A percentile compares a stretch with the other conserved stretches of the same genome.
Evolutionary conservation across 331 rosid genomes (phyloP).

Genomic region (Pyrus hybrid): DNA sequence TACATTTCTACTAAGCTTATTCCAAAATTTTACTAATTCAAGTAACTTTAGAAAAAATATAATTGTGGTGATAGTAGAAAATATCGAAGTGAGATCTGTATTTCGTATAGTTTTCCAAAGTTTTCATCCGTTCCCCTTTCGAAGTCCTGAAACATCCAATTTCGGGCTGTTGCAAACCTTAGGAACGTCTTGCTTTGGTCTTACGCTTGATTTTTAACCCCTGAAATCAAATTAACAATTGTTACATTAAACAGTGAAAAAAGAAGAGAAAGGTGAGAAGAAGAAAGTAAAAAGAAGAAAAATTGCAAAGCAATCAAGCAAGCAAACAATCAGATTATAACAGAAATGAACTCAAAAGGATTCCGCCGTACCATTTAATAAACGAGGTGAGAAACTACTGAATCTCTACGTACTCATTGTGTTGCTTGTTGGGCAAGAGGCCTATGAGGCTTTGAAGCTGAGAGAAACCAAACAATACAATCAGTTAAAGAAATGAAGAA

Average conservation of each 20-base stretch:
- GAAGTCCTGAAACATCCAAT: background rate
- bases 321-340: background rate
- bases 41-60: background rate
- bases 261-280: background rate
- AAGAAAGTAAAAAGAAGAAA: background rate
- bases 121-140: background rate
- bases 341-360: background rate
- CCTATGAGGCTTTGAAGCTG: constrained; percentile 93
- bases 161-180: background rate
- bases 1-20: background rate
- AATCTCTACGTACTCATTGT: background rate
- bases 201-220: background rate
- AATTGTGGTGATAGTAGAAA: background rate
- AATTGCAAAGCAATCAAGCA: background rate
- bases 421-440: constrained; percentile 27
- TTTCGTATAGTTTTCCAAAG: background rate
- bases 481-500: background rate
- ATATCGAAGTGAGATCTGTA: background rate
- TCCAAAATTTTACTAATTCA: background rate
- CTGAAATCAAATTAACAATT: background rate
- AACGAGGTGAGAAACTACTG: no score
- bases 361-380: background rate
- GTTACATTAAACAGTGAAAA: background rate
- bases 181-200: background rate
- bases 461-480: constrained; percentile 3